Evolutionary conservation across 1,284 basidiomycete species (phyloP).

Genomic region (Cutaneotrichosporon sp.): DNA sequence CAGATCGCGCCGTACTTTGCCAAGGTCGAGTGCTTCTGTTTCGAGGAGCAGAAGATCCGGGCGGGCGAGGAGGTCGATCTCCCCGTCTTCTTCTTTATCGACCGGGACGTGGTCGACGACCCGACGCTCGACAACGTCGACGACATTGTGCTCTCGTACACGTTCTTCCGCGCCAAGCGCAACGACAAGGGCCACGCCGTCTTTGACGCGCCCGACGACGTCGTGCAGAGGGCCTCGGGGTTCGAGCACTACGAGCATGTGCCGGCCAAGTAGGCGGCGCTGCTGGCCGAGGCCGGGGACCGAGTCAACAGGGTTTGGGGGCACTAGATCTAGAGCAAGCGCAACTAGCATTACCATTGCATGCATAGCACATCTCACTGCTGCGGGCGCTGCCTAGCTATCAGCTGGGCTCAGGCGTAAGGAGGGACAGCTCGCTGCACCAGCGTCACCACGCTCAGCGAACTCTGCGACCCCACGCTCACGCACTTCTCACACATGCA

Average conservation of each 20-base stretch:
- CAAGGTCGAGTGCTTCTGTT: conserved; percentile 99
- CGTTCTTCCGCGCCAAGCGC: conserved; percentile 87
- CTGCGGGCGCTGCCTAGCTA: no score
- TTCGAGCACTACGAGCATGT: conserved; percentile 55
- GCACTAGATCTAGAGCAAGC: conserved; percentile 1
- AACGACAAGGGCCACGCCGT: conserved; percentile 79
- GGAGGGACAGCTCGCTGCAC: no score
- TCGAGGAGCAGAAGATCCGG: conserved; percentile 94
- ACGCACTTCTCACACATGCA: conserved; percentile 10
- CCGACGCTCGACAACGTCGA: conserved; percentile 81
- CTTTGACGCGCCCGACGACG: conserved; percentile 78
- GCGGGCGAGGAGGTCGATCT: conserved; percentile 98
- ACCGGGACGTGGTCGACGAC: conserved; percentile 93
- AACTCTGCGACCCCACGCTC: no score
- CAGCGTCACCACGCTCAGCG: no score
- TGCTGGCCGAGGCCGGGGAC: neutral
- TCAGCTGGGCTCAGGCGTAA: no score
- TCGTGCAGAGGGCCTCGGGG: conserved; percentile 73
- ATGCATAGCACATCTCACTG: conserved; percentile 15
- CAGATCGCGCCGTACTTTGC: conserved; percentile 98
- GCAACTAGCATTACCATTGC: conserved; percentile 1
- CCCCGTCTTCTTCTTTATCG: conserved; percentile 98
- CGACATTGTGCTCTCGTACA: conserved; percentile 93
- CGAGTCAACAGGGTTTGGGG: conserved; percentile 2
- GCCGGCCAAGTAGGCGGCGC: conserved; percentile 11